Evolutionary conservation across 2,329 filamentous ascomycete species (phyloP), one percentile per base, ranked within the genome.

Genomic region (Paecilomyces variotii): DNA sequence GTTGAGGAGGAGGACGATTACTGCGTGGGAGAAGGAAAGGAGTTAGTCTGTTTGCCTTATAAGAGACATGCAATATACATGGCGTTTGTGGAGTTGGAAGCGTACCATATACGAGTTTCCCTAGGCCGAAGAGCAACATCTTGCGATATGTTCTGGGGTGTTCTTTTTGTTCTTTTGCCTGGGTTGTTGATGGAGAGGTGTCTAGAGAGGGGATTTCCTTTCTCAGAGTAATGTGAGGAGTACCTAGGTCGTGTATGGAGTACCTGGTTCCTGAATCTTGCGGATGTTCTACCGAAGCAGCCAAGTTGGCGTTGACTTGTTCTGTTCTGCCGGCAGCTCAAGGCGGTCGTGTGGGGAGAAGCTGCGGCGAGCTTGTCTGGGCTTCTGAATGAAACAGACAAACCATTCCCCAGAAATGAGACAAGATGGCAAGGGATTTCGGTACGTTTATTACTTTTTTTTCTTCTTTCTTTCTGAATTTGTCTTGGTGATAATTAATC

Each of bases 1-100:
- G 77, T 99, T 99, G 77, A 94, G 87, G 72, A 97, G 84, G 70
- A 97, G 90, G 72, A 96, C 82, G 66, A 86, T 83, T 65, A 93
- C 89, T 91, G 61, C 30, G 19, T 19, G 19, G 19, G 19, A 19
- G 19, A 19, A 19, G 19, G 19, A 19, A 19, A 19, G 19, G 19
- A 19, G 19, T 19, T 19, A 19, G 19, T 19, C 19, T 19, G 19
- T 19, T 19, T 19, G 19, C 19, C 19, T 19, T 19, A 19, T 19
- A 19, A 55, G 39, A 45, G 12, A 3, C 9, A 19, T 24, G 32
- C 9, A 32, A 19, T 19, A 19, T 19, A 19, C 30, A 2, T 24
- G 26, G 10, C 9, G 19, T 28, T 34, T 14, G 61, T 25, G 28
- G 49, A 28, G 6, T 27, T n/a, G 30, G 9, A 27, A 7, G 60